Percentiles rank a stretch among this genome's conserved stretches.
Conservation (phyloP, 768 basidiomycete genomes). For the Sutorius australiensis region DNA sequence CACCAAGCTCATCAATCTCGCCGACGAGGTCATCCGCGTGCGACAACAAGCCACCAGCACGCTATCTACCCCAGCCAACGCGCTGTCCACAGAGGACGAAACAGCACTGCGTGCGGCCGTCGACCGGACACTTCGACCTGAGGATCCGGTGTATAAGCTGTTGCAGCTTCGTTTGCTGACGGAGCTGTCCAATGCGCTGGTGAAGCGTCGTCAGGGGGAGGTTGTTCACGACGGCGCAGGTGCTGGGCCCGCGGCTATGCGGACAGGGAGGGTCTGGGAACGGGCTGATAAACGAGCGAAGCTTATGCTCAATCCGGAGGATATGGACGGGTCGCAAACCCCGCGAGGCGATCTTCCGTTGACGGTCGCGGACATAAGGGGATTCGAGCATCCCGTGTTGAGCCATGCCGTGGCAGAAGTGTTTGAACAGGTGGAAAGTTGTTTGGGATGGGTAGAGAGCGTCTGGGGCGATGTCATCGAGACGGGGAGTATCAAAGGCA, state of each 20-base stretch:
- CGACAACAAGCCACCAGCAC: conserved; percentile 28
- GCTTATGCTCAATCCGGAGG: conserved; percentile 24
- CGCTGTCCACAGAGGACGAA: conserved; percentile 43
- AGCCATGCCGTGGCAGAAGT: conserved; percentile 40
- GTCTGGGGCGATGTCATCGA: conserved; percentile 49
- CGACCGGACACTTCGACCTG: conserved; percentile 54
- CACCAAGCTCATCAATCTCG: conserved; percentile 64
- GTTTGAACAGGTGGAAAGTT: conserved; percentile 36
- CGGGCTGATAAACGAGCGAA: conserved; percentile 25
- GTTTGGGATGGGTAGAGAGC: conserved; percentile 52
- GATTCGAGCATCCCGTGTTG: conserved; percentile 65
- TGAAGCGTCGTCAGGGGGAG: conserved; percentile 14
- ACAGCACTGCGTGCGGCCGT: conserved; percentile 53
- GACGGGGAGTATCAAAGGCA: neutral
- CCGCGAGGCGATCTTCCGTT: neutral
- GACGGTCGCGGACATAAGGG: conserved; percentile 41
- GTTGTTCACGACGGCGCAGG: neutral
- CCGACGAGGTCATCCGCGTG: conserved; percentile 67
- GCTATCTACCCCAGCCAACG: neutral
- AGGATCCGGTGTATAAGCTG: conserved; percentile 65
- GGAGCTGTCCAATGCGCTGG: conserved; percentile 33
- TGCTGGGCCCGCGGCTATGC: conserved; percentile 25
- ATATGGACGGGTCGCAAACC: conserved; percentile 11
- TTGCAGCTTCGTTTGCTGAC: conserved; percentile 55
- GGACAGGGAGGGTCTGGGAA: conserved; percentile 30